A percentile compares a stretch with the other conserved stretches of the same genome.
phyloP scores from a whole-genome alignment of 495 filamentous ascomycete species.

The Mytilinidion resinicola region DNA sequence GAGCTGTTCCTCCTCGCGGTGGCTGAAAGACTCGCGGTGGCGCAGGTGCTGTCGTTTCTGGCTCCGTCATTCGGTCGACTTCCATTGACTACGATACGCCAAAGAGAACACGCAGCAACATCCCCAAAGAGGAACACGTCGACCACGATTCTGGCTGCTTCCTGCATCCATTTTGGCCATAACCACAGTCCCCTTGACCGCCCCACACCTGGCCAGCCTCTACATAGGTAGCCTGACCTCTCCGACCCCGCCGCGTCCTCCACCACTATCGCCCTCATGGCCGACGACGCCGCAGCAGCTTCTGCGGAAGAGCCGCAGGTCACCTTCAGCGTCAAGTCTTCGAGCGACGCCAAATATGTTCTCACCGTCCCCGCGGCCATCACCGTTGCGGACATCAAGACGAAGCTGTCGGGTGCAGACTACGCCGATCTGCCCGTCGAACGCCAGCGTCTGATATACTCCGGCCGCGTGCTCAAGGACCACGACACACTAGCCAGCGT shows the following conservation, averaged over 20 bases:
- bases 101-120: too few species aligned
- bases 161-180: too few species aligned
- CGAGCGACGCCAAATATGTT: constrained; percentile 74
- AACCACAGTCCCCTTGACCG: too few species aligned
- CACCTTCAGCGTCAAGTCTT: constrained; percentile 92
- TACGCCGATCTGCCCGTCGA: constrained; percentile 80
- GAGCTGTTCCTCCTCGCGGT: too few species aligned
- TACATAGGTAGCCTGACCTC: too few species aligned
- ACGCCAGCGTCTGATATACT: constrained; percentile 92
- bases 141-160: too few species aligned
- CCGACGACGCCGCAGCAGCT: constrained; percentile 45
- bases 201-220: too few species aligned
- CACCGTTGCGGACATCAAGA: constrained; percentile 79
- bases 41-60: too few species aligned
- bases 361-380: constrained; percentile 73
- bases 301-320: constrained; percentile 51
- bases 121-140: too few species aligned
- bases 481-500: constrained; percentile 74
- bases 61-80: too few species aligned
- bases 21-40: too few species aligned
- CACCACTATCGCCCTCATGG: constrained; percentile 19
- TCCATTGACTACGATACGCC: too few species aligned
- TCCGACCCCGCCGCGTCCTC: neutral
- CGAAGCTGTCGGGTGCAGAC: constrained; percentile 69
- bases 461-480: constrained; percentile 92